Evolutionary conservation across 768 basidiomycete genomes (phyloP).

Genomic region (Lactifluus piperatus): DNA sequence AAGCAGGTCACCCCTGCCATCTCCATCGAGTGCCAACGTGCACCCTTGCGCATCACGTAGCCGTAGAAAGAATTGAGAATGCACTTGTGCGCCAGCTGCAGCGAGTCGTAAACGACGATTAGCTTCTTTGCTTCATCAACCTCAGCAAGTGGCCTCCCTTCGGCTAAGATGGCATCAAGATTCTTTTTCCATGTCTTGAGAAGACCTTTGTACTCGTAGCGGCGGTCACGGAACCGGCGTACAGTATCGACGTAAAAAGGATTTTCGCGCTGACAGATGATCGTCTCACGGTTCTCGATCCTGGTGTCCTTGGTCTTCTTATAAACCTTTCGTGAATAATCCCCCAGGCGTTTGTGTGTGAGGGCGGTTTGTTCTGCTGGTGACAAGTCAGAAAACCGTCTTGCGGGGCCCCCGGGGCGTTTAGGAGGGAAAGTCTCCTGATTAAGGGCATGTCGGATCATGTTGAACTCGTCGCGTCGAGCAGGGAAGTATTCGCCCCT

Average conservation of each 20-base stretch:
- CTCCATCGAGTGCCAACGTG: constrained; percentile 99
- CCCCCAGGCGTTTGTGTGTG: constrained; percentile 92
- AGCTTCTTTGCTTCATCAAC: constrained; percentile 98
- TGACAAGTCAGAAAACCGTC: constrained; percentile 78
- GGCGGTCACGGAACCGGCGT: constrained; percentile 90
- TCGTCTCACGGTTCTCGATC: constrained; percentile 86
- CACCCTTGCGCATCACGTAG: constrained; percentile 99
- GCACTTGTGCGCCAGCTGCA: constrained; percentile 98
- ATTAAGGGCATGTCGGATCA: constrained; percentile 95
- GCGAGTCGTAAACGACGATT: constrained; percentile 96
- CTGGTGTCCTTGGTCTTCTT: constrained; percentile 97
- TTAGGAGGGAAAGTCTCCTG: constrained; percentile 88
- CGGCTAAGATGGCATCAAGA: constrained; percentile 63
- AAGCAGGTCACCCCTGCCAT: constrained; percentile 99
- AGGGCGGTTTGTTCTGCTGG: constrained; percentile 84
- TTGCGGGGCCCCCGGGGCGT: constrained; percentile 58
- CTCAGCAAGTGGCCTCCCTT: constrained; percentile 69
- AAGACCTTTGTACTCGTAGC: constrained; percentile 98
- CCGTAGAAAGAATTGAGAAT: constrained; percentile 99
- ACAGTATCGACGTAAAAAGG: constrained; percentile 99
- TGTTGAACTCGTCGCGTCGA: constrained; percentile 94
- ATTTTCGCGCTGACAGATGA: constrained; percentile 96
- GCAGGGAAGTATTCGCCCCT: constrained; percentile 98
- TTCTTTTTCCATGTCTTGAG: constrained; percentile 99
- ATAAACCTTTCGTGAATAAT: constrained; percentile 98